phyloP scores from a whole-genome alignment of 768 basidiomycete genomes.

The Lactarius quietus region DNA sequence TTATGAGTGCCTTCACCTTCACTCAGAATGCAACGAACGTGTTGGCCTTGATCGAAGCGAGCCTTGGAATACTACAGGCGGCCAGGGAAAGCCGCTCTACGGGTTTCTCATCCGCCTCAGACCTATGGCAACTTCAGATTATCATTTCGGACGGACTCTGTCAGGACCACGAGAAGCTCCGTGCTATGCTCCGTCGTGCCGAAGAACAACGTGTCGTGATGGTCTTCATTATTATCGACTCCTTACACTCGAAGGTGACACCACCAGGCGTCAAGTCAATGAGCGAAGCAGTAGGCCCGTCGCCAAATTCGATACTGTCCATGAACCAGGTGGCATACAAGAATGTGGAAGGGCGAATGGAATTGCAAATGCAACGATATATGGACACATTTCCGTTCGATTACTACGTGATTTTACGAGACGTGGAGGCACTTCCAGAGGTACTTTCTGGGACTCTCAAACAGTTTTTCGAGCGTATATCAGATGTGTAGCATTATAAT shows the following conservation, averaged over 20 bases:
- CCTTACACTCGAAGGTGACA: conserved; percentile 54
- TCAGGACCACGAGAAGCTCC: conserved; percentile 87
- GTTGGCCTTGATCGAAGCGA: conserved; percentile 73
- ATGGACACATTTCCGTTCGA: conserved; percentile 97
- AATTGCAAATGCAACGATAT: conserved; percentile 84
- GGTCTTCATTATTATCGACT: conserved; percentile 94
- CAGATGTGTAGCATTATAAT: conserved; percentile 50
- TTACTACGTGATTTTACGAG: conserved; percentile 89
- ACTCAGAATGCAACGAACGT: conserved; percentile 89
- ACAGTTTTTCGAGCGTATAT: conserved; percentile 87
- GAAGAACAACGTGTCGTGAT: conserved; percentile 91
- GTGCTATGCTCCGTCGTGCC: conserved; percentile 75
- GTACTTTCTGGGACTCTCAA: conserved; percentile 84
- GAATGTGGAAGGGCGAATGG: conserved; percentile 73
- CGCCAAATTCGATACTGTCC: conserved; percentile 78
- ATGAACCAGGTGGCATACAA: conserved; percentile 93
- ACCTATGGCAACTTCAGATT: conserved; percentile 96
- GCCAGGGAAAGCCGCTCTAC: conserved; percentile 65
- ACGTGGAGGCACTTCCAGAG: conserved; percentile 88
- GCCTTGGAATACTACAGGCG: conserved; percentile 66
- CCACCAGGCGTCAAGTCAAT: conserved; percentile 8
- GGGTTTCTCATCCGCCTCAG: conserved; percentile 62
- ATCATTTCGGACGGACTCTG: conserved; percentile 99
- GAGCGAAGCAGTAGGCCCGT: conserved; percentile 12
- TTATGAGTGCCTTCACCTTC: conserved; percentile 86